Conservation (phyloP, 73 alveolate genomes). For the Stentor coeruleus region DNA sequence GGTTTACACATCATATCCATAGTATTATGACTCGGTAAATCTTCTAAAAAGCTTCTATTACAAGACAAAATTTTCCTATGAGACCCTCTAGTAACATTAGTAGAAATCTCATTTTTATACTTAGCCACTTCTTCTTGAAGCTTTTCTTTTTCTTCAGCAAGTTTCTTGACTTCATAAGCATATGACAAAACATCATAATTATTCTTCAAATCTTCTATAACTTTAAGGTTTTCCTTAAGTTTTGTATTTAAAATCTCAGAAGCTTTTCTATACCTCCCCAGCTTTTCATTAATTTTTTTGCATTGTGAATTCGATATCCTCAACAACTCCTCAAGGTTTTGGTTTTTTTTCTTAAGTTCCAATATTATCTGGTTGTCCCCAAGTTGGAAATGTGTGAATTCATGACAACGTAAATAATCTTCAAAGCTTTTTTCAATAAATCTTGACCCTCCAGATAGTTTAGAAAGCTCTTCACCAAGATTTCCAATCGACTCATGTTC, state of each 20-base stretch:
- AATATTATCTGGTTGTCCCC: no score
- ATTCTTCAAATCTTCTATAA: no score
- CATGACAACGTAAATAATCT: background rate
- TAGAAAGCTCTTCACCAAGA: background rate
- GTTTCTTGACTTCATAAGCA: background rate
- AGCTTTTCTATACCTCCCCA: background rate
- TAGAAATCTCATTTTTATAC: background rate
- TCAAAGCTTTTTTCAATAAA: background rate
- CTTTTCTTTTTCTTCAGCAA: background rate
- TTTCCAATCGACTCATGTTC: background rate
- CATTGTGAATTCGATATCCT: no score
- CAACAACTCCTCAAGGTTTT: no score
- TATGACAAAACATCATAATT: background rate
- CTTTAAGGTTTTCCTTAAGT: background rate
- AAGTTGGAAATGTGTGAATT: no score
- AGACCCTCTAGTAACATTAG: background rate
- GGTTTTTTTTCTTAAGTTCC: no score
- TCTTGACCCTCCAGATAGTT: background rate
- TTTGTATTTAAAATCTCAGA: background rate
- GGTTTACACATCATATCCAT: background rate
- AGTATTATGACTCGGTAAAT: background rate
- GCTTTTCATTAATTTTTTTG: background rate
- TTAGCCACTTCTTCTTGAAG: background rate
- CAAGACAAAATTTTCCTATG: background rate
- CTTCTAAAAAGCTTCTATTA: background rate